Evolutionary conservation across 257 asterid species (phyloP).

Genomic region (Echites panduratus): DNA sequence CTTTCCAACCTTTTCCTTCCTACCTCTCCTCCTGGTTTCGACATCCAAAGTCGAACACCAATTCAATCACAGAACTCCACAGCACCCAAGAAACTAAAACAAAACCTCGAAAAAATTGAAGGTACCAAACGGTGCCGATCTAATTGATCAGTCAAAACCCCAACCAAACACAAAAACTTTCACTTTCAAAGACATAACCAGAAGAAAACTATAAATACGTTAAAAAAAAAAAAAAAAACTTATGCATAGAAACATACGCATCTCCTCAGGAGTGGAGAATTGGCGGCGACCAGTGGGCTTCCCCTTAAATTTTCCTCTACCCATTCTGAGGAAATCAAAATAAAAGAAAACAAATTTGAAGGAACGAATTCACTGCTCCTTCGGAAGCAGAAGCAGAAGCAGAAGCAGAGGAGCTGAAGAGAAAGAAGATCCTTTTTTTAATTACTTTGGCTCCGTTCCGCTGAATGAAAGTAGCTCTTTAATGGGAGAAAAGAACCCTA

Average conservation of each 20-base stretch:
- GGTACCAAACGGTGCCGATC: neutral
- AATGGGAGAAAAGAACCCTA: neutral
- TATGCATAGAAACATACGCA: slow-evolving; percentile 25
- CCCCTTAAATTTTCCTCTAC: slow-evolving; percentile 49
- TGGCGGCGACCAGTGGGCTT: slow-evolving; percentile 57
- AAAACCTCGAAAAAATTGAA: neutral
- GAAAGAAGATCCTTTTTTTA: neutral
- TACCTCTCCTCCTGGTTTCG: neutral
- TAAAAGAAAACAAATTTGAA: neutral
- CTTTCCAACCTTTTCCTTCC: too few species aligned
- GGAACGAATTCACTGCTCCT: neutral
- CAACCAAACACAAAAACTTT: neutral
- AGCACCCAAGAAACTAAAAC: neutral
- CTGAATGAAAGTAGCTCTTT: neutral
- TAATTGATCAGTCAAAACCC: slow-evolving; percentile 6
- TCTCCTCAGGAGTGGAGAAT: slow-evolving; percentile 43
- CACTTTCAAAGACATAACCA: neutral
- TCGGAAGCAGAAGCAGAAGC: neutral
- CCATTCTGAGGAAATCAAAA: slow-evolving; percentile 21
- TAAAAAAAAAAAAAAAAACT: neutral
- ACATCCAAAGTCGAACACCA: neutral
- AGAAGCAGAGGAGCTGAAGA: neutral
- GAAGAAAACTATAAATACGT: neutral
- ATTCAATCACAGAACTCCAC: neutral
- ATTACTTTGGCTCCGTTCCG: too few species aligned